Base-by-base conservation (phyloP, 2,329 filamentous ascomycete species). In the Ambrosiella cleistominuta region DNA sequence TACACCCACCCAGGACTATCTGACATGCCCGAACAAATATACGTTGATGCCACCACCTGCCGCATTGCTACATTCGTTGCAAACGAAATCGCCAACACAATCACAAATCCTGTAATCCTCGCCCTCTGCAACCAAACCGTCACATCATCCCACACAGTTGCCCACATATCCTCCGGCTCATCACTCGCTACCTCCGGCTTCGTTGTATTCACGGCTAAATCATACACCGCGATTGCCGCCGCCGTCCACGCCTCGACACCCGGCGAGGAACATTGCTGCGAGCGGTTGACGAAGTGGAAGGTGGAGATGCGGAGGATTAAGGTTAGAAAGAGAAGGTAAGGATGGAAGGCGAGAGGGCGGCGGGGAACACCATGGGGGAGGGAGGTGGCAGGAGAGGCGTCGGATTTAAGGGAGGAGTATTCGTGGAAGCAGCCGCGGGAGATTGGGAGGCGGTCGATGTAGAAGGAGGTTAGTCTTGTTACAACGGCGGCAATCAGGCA, bases 261-360 rank as follows among this genome's bases (percentile, higher is more conserved):
- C 17, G 72, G 68, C 11, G 66, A 68, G 6, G 75, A 70, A 63
- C 78, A 81, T 65, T 79, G 76, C 40, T 76, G 70, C 60, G 74
- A 70, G 35, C 67, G 66, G 12, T 73, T 70, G 1, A 77, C 71
- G 38, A 66, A 67, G 56, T 76, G 70, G 40, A 75, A 73, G 1
- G 75, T 64, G 60, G 78, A 74, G 13, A 79, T 64, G 3, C 78
- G 72, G 7, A 75, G 38, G 1, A 76, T 67, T 51, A 79, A 68
- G 37, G 71, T 71, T 4, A 70, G 45, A 7, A 76, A 66, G 13
- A 79, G 64, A 11, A 70, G 65, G 1, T 73, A 71, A 1, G 76
- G 63, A 51, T 73, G 75, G 58, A 71, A 73, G 9, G 72, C 69
- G 40, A 72, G 70, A 15, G 77, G 76, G 17, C 75, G 70, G 38